Conservation (phyloP, 768 basidiomycete species). For the Tulasnella sp. region DNA sequence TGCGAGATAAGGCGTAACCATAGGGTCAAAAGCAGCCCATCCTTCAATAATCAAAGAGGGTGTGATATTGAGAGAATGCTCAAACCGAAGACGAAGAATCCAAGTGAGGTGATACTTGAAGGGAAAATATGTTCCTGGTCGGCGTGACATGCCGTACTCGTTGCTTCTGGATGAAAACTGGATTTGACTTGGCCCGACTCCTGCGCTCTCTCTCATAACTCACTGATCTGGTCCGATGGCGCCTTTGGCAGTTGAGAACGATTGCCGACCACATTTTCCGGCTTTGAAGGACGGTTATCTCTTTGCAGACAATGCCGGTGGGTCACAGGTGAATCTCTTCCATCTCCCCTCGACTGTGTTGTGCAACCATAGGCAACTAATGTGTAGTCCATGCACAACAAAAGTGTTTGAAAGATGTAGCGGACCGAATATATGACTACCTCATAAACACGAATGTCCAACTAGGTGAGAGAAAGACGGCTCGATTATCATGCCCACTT, state of each 20-base stretch:
- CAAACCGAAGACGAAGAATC: too few species aligned
- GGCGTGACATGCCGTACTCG: too few species aligned
- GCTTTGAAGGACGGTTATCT: conserved; percentile 44
- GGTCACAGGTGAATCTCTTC: conserved; percentile 40
- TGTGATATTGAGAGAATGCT: too few species aligned
- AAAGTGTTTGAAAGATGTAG: conserved; percentile 37
- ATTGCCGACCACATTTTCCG: conserved; percentile 49
- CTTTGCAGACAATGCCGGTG: conserved; percentile 72
- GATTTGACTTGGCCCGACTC: too few species aligned
- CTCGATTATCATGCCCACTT: neutral
- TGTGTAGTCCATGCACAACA: neutral
- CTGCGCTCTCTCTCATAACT: too few species aligned
- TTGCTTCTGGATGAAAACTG: too few species aligned
- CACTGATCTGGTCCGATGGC: too few species aligned
- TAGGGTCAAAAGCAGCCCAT: too few species aligned
- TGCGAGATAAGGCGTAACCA: too few species aligned
- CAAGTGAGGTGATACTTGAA: too few species aligned
- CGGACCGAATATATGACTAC: conserved; percentile 55
- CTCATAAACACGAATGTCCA: conserved; percentile 64
- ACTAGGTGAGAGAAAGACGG: conserved; percentile 29
- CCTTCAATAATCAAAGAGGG: too few species aligned
- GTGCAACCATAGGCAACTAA: neutral
- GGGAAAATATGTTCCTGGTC: too few species aligned
- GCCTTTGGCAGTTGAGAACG: conserved; percentile 39
- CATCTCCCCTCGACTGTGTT: neutral